Base-by-base conservation (phyloP, 2,329 filamentous ascomycete genomes). In the Domatiomyces catenatus region DNA sequence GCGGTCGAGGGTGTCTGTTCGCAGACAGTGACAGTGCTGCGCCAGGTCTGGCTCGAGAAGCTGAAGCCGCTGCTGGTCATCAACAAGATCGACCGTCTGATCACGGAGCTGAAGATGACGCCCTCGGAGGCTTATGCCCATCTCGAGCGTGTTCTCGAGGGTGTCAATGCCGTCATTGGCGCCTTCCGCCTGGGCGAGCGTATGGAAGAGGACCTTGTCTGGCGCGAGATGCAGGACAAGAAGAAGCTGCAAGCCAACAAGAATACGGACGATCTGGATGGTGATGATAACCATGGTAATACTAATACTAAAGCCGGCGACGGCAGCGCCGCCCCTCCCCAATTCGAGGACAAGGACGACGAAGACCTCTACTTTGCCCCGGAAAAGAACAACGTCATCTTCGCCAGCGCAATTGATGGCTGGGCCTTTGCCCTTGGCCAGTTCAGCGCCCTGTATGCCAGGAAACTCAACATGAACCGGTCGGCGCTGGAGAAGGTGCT, bases 341-440 rank as follows among this genome's bases (percentile, higher is more conserved):
- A 28, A 12, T 98, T 87, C 59, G 83, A 95, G 65, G 92, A 96
- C 64, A 81, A 81, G 59, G 89, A 95, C 61, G 92, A 98, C 62
- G 89, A 96, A 65, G 89, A 95, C 65, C 81, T 98, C 22, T 98
- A 98, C 66, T 98, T 98, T 68, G 87, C 92, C 0, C 92, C 92
- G 0, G 92, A 98, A 64, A 94, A 90, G 68, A 95, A 95, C 67
- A 98, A 98, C 63, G 92, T 98, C 66, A 96, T 98, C 56, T 98
- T 98, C 66, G 88, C 87, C 71, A 96, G 90, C 64, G 92, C 92
- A 53, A 84, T 94, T 51, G 92, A 98, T 63, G 92, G 92, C n/a
- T 98, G 92, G 92, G 92, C 92, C 2, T 98, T 98, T 62, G 98
- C 92, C 0, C 83, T 94, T 47, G 80, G 88, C 48, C 92, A 98